phyloP scores from a whole-genome alignment of 108 stramenopile genomes.

The Cyclotella sp. region DNA sequence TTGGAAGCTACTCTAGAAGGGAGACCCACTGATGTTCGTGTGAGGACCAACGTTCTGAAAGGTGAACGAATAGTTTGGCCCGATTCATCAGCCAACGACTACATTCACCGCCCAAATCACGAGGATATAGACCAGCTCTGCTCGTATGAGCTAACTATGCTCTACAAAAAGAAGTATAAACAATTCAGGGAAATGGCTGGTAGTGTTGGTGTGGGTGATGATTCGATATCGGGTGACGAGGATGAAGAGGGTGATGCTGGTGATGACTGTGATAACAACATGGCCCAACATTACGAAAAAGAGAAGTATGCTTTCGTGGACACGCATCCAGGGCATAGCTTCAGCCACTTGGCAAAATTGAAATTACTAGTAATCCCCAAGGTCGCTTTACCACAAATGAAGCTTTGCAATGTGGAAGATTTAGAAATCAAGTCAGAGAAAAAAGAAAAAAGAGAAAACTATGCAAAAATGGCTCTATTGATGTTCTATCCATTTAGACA shows the following conservation, averaged over 20 bases:
- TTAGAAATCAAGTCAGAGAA: slow-evolving; percentile 1
- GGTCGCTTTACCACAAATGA: slow-evolving; percentile 16
- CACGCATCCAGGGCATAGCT: slow-evolving; percentile 19
- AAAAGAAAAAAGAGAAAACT: slow-evolving; percentile 27
- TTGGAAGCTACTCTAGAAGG: slow-evolving; percentile 27
- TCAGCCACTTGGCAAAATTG: slow-evolving; percentile 14
- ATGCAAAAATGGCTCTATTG: slow-evolving; percentile 36
- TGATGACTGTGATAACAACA: slow-evolving; percentile 8
- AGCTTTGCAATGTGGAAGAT: slow-evolving; percentile 24
- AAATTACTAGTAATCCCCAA: slow-evolving; percentile 10
- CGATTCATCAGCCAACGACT: slow-evolving; percentile 30
- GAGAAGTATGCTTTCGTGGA: slow-evolving; percentile 10
- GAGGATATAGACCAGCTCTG: slow-evolving; percentile 14
- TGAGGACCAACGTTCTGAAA: background rate
- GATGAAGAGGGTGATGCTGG: background rate
- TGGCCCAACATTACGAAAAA: background rate
- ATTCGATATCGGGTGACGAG: slow-evolving; percentile 10
- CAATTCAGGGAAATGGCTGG: slow-evolving; percentile 7
- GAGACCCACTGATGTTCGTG: slow-evolving; percentile 1
- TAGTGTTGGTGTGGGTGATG: slow-evolving; percentile 5
- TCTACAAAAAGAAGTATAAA: slow-evolving; percentile 24
- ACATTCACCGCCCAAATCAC: slow-evolving; percentile 18
- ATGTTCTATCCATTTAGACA: slow-evolving; percentile 38
- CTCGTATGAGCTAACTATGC: slow-evolving; percentile 23
- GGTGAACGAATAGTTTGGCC: slow-evolving; percentile 5